Evolutionary conservation across 495 filamentous ascomycete genomes (phyloP).

Genomic region (Aspergillus hancockii): DNA sequence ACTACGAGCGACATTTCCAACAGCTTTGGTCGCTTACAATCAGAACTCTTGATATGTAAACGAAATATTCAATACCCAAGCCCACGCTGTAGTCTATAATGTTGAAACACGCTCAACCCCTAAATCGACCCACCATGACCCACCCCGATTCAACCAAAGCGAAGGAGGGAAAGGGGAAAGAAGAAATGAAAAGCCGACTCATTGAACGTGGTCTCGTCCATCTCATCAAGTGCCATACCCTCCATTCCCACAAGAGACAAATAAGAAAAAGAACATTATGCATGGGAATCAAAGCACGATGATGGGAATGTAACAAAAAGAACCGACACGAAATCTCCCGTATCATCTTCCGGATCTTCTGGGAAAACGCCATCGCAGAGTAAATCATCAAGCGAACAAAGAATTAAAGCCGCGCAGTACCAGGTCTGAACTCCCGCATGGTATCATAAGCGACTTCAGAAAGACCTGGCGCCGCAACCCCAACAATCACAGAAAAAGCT

Average conservation of each 20-base stretch:
- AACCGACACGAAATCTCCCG: conserved; percentile 27
- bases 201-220: conserved; percentile 22
- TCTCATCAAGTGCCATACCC: conserved; percentile 14
- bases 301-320: conserved; percentile 17
- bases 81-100: conserved; percentile 29
- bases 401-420: conserved; percentile 27
- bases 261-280: conserved; percentile 24
- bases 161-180: conserved; percentile 3
- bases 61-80: conserved; percentile 23
- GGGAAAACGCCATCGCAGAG: conserved; percentile 46
- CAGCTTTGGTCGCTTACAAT: neutral
- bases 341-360: conserved; percentile 37
- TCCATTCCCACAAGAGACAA: conserved; percentile 6
- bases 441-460: conserved; percentile 48
- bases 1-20: neutral
- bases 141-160: conserved; percentile 12
- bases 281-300: conserved; percentile 22
- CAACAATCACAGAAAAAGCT: conserved; percentile 15
- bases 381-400: conserved; percentile 30
- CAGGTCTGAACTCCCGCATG: conserved; percentile 36
- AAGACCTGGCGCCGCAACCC: conserved; percentile 28
- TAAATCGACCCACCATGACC: conserved; percentile 11
- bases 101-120: conserved; percentile 19
- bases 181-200: conserved; percentile 14
- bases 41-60: neutral